phyloP scores from a whole-genome alignment of 768 basidiomycete species.

The Coprinopsis strossmayeri region DNA sequence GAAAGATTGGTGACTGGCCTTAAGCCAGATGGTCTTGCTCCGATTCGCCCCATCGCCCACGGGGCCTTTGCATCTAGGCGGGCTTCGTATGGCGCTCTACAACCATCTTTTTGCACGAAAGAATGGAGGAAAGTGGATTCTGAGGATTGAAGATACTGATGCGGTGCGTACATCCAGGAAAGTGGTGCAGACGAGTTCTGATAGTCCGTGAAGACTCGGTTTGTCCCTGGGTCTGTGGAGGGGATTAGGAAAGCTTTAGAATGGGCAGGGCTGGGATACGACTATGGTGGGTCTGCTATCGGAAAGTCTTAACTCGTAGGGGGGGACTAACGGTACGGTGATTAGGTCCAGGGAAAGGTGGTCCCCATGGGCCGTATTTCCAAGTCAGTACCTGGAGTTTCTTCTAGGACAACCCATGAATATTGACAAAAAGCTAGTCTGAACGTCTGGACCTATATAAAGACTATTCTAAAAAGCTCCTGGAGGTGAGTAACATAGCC shows the following conservation, averaged over 20 bases:
- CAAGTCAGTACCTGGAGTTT: conserved; percentile 44
- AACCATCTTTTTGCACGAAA: conserved; percentile 85
- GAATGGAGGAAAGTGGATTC: conserved; percentile 80
- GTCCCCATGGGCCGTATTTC: conserved; percentile 78
- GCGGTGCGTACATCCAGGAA: conserved; percentile 41
- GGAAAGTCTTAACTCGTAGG: too few relatives aligned
- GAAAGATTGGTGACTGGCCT: too few relatives aligned
- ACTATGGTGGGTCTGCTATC: conserved; percentile 58
- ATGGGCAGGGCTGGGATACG: conserved; percentile 91
- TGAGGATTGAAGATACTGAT: conserved; percentile 95
- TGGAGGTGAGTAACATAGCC: conserved; percentile 48
- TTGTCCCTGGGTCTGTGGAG: conserved; percentile 81
- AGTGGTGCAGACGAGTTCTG: not conserved
- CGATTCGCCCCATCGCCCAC: conserved; percentile 98
- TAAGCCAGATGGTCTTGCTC: conserved; percentile 54
- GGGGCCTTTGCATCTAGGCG: conserved; percentile 89
- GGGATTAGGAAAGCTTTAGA: conserved; percentile 67
- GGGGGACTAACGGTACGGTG: not conserved
- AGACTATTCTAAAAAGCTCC: conserved; percentile 60
- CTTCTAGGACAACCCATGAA: too few relatives aligned
- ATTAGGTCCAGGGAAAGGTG: conserved; percentile 71
- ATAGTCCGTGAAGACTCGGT: conserved; percentile 49
- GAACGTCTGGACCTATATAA: conserved; percentile 84
- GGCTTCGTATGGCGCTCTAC: conserved; percentile 89
- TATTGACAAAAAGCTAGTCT: conserved; percentile 44